Evolutionary conservation across 2,329 filamentous ascomycete genomes (phyloP).

Genomic region (Penicillium palitans): DNA sequence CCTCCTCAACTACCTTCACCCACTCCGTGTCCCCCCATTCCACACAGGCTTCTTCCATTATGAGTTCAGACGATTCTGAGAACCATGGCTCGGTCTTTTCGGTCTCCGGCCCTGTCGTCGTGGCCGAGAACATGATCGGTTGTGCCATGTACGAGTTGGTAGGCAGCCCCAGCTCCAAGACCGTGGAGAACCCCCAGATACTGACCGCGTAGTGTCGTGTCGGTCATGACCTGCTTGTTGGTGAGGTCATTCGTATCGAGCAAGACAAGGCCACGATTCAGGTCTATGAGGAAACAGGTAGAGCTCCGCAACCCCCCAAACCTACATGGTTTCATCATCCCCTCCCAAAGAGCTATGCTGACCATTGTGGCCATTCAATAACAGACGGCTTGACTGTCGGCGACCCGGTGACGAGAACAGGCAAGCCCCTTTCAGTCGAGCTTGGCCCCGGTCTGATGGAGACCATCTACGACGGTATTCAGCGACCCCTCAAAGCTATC

Average conservation of each 20-base stretch:
- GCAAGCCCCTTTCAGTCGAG: constrained; percentile 96
- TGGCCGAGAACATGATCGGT: constrained; percentile 97
- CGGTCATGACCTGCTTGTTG: constrained; percentile 85
- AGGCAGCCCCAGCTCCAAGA: constrained; percentile 37
- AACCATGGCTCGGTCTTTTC: constrained; percentile 68
- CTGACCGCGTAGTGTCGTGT: constrained; percentile 69
- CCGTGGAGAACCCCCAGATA: constrained; percentile 4
- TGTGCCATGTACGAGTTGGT: constrained; percentile 99
- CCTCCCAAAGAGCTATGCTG: constrained; percentile 1
- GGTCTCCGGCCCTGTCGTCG: constrained; percentile 81
- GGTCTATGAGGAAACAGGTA: constrained; percentile 98
- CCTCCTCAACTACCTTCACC: constrained; percentile 40
- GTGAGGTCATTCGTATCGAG: constrained; percentile 97
- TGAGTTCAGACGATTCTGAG: constrained; percentile 52
- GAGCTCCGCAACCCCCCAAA: constrained; percentile 12
- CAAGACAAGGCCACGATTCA: constrained; percentile 95
- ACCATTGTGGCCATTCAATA: constrained; percentile 11
- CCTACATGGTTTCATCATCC: constrained; percentile 10
- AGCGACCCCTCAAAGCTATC: constrained; percentile 88
- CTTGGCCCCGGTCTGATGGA: constrained; percentile 96
- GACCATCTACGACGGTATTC: constrained; percentile 99
- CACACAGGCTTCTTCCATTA: constrained; percentile 36
- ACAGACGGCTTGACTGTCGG: constrained; percentile 87
- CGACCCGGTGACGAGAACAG: constrained; percentile 85
- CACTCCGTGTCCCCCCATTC: constrained; percentile 28